A percentile compares a stretch with the other conserved stretches of the same genome.
Evolutionary conservation across 2,329 filamentous ascomycete genomes (phyloP).

Genomic region (Alternaria tenuissima): DNA sequence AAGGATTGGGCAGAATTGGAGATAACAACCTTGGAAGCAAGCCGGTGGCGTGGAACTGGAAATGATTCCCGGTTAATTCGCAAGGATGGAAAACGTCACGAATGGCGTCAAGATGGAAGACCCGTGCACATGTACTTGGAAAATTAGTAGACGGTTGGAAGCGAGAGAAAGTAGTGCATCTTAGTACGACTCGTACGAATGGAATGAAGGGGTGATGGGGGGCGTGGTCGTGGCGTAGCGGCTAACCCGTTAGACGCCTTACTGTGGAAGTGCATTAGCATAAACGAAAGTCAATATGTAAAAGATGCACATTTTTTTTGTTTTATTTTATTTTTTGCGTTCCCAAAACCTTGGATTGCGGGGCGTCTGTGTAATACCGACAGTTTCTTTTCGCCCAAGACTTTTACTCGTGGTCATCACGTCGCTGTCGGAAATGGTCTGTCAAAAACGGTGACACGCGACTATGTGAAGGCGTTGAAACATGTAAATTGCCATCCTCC

Average conservation of each 20-base stretch:
- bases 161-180: background rate
- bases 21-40: background rate
- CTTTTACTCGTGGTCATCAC: background rate
- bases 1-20: background rate
- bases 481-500: too few relatives aligned
- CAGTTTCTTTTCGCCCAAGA: background rate
- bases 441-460: background rate
- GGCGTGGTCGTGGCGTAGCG: background rate
- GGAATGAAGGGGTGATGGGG: background rate
- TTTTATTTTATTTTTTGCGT: background rate
- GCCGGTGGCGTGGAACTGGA: background rate
- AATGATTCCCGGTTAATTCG: background rate
- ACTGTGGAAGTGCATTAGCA: background rate
- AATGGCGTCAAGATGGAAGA: background rate
- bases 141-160: background rate
- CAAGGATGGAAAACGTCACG: background rate
- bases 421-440: background rate
- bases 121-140: background rate
- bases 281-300: background rate
- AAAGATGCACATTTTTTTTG: background rate
- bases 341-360: background rate
- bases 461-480: too few relatives aligned
- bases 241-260: background rate
- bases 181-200: background rate
- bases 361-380: background rate